Conservation (phyloP, 2,329 filamentous ascomycete species). For the Davidsoniella virescens region DNA sequence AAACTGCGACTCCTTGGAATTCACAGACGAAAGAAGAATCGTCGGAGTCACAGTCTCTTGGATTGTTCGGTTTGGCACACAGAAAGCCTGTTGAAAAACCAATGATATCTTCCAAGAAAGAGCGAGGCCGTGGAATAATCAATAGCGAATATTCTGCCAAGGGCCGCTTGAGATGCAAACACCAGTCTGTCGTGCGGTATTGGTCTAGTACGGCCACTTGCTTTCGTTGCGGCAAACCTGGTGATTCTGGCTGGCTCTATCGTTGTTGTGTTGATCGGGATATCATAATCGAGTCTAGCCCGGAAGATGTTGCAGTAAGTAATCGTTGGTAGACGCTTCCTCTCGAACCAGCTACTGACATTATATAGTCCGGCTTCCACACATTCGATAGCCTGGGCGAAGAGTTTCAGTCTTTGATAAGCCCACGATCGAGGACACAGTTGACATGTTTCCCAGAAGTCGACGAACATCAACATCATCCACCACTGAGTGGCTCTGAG, state of each 20-base stretch:
- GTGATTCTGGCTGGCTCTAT: conserved; percentile 56
- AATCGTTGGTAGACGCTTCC: conserved; percentile 4
- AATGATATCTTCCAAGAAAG: too few species aligned
- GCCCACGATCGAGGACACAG: conserved; percentile 24
- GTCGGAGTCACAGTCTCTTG: too few species aligned
- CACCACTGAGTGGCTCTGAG: too few species aligned
- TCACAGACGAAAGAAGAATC: too few species aligned
- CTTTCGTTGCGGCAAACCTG: conserved; percentile 32
- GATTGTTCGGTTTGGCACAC: too few species aligned
- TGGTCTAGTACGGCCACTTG: conserved; percentile 5
- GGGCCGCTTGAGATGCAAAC: too few species aligned
- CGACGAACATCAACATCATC: conserved; percentile 16
- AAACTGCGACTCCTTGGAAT: too few species aligned
- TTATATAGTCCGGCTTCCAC: conserved; percentile 14
- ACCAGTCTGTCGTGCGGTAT: background rate
- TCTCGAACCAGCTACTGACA: conserved; percentile 7
- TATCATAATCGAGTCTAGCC: conserved; percentile 21
- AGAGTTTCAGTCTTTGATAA: conserved; percentile 20
- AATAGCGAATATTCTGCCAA: too few species aligned
- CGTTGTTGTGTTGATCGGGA: conserved; percentile 51
- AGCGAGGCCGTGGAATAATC: too few species aligned
- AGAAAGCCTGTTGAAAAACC: too few species aligned
- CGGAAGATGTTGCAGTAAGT: conserved; percentile 16
- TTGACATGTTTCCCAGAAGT: conserved; percentile 27
- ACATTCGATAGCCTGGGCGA: conserved; percentile 23